phyloP scores from a whole-genome alignment of 2,329 filamentous ascomycete species.

The Cytospora chrysosperma region DNA sequence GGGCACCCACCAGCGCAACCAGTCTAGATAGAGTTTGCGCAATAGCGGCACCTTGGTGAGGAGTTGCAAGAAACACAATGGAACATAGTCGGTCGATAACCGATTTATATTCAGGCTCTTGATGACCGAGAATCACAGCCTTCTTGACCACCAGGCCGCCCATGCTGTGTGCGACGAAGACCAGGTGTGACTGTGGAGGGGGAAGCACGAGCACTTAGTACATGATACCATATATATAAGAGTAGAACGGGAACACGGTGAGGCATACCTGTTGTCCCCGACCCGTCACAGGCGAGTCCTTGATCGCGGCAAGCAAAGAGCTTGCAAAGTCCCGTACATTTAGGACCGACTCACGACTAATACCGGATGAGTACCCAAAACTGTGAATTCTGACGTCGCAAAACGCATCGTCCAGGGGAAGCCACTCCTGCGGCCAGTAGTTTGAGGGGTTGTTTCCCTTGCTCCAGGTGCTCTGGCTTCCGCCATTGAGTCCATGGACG shows the following conservation, averaged over 20 bases:
- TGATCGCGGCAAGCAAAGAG: slow-evolving; percentile 31
- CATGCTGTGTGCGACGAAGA: slow-evolving; percentile 41
- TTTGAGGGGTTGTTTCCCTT: slow-evolving; percentile 23
- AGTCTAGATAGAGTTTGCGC: slow-evolving; percentile 31
- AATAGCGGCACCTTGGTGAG: slow-evolving; percentile 34
- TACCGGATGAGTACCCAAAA: slow-evolving; percentile 31
- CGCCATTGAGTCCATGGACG: slow-evolving; percentile 40
- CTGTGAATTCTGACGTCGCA: slow-evolving; percentile 35
- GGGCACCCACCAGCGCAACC: slow-evolving; percentile 26
- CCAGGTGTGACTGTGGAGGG: slow-evolving; percentile 26
- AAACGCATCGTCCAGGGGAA: slow-evolving; percentile 34
- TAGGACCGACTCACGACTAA: slow-evolving; percentile 28
- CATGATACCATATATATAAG: too few species aligned
- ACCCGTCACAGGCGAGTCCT: slow-evolving; percentile 30
- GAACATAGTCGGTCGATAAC: slow-evolving; percentile 29
- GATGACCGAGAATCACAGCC: slow-evolving; percentile 34
- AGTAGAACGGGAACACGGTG: background rate
- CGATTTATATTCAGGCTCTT: slow-evolving; percentile 25
- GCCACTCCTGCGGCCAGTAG: slow-evolving; percentile 38
- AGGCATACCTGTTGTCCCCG: slow-evolving; percentile 23
- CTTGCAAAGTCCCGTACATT: slow-evolving; percentile 35
- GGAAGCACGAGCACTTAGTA: background rate
- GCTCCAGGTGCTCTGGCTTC: slow-evolving; percentile 37
- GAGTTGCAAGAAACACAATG: slow-evolving; percentile 40
- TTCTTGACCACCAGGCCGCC: slow-evolving; percentile 39